Conservation (phyloP, 148 eudicot genomes). For the Rhododendron williamsianum region DNA sequence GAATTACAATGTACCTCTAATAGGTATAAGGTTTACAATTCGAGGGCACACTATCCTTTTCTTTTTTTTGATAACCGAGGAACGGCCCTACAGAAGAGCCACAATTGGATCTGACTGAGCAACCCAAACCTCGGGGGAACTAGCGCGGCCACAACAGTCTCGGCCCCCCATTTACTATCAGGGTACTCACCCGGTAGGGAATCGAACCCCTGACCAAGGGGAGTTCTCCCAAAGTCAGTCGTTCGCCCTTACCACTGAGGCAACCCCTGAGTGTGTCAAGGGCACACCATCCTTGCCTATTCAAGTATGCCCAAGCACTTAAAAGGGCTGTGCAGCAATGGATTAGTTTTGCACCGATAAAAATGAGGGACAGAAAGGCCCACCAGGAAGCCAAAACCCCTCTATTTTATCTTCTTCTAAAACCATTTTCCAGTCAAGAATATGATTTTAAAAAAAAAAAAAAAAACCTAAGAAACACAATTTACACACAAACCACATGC, state of each 20-base stretch:
- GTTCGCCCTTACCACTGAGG: too few species aligned
- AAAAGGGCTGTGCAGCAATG: neutral
- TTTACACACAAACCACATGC: constrained; percentile 4
- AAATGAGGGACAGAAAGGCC: neutral
- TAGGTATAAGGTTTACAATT: neutral
- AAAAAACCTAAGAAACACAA: neutral
- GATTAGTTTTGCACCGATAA: neutral
- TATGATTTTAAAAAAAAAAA: neutral
- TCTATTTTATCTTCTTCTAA: neutral
- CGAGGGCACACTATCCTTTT: neutral
- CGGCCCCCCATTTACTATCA: too few species aligned
- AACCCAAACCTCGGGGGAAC: too few species aligned
- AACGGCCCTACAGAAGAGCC: too few species aligned
- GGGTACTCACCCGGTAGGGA: too few species aligned
- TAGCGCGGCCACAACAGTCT: too few species aligned
- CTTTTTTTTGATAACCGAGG: too few species aligned
- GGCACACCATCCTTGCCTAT: neutral
- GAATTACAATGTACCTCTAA: neutral
- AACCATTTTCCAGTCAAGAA: neutral
- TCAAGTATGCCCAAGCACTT: neutral
- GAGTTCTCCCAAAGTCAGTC: too few species aligned
- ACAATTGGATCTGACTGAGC: too few species aligned
- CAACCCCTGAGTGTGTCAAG: too few species aligned
- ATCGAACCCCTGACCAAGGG: too few species aligned
- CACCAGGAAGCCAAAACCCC: neutral